Evolutionary conservation across 345 rosid genomes (phyloP), one percentile per base, ranked within the genome.

Genomic region (Turritis glabra): DNA sequence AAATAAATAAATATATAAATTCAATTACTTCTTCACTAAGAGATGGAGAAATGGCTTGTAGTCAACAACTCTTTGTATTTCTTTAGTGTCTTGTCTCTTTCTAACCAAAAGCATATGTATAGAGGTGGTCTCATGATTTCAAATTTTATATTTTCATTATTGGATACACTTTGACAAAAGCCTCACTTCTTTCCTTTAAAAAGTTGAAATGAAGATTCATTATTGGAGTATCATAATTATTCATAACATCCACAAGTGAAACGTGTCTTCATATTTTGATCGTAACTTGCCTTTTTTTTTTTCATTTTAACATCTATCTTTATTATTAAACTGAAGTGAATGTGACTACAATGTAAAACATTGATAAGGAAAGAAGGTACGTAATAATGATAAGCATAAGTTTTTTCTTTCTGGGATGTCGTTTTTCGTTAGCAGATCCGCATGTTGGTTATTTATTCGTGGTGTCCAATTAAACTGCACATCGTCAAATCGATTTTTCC

Each of bases 1-100:
- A 41, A 55, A 33, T n/a, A 32, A 19, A 50, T 3, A 30, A 46
- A 43, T 38, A 50, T 59, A 27, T 26, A 27, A 5, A 19, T 7
- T 40, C 65, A 43, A 59, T 76, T 77, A 54, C 80, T 77, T 77
- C 71, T 55, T 70, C 71, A 37, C 70, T 77, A 77, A 77, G 80
- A 62, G 71, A 77, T 70, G 72, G 80, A 46, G 59, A 33, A 76
- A 44, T 55, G 43, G 79, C 29, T 51, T 47, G 57, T 77, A 46
- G 75, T 77, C 76, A 55, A 77, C 71, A 70, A 37, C 51, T 50
- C 52, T 64, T 70, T 33, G 43, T 70, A 58, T 18, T 41, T 69
- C 52, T 77, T 77, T 63, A 44, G 3, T 47, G 76, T 55, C 52
- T 70, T 64, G 76, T 70, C 71, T 14, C 61, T 77, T 70, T 70